Percentiles rank a stretch among this genome's conserved stretches.
Conservation (phyloP, 2,329 filamentous ascomycete genomes). For the Exserohilum turcica region DNA sequence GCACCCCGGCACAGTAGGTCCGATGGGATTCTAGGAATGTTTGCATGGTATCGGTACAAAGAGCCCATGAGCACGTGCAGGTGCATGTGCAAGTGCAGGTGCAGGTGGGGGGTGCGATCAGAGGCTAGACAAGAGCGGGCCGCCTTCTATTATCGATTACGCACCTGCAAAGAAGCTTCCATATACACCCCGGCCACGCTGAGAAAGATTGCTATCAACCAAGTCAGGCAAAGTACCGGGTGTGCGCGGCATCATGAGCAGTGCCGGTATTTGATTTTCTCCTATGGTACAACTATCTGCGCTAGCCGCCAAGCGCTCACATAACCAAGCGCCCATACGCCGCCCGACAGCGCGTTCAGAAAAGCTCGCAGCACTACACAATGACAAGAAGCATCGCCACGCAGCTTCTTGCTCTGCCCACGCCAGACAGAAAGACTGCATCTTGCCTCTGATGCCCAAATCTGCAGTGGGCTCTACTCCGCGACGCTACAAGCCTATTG, state of each 20-base stretch:
- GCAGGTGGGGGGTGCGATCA: slow-evolving; percentile 27
- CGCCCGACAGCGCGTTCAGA: slow-evolving; percentile 32
- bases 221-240: background rate
- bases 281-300: slow-evolving; percentile 41
- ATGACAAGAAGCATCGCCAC: slow-evolving; percentile 23
- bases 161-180: slow-evolving; percentile 20
- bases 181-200: background rate
- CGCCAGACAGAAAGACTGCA: slow-evolving; percentile 22
- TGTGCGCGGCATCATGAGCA: slow-evolving; percentile 1
- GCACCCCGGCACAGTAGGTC: background rate
- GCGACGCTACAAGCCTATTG: slow-evolving; percentile 20
- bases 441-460: slow-evolving; percentile 28
- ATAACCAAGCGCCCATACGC: slow-evolving; percentile 34
- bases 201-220: background rate
- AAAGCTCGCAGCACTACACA: slow-evolving; percentile 39
- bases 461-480: slow-evolving; percentile 16
- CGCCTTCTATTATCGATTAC: slow-evolving; percentile 44
- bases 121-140: slow-evolving; percentile 23
- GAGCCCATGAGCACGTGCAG: slow-evolving; percentile 15
- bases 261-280: slow-evolving; percentile 19
- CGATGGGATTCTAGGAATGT: background rate
- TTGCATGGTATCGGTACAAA: slow-evolving; percentile 2
- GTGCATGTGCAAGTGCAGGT: slow-evolving; percentile 29
- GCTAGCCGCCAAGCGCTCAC: slow-evolving; percentile 32
- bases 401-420: slow-evolving; percentile 16